Evolutionary conservation across 345 rosid genomes (phyloP), one percentile per base, ranked within the genome.

Genomic region (Bruguiera gymnorhiza): DNA sequence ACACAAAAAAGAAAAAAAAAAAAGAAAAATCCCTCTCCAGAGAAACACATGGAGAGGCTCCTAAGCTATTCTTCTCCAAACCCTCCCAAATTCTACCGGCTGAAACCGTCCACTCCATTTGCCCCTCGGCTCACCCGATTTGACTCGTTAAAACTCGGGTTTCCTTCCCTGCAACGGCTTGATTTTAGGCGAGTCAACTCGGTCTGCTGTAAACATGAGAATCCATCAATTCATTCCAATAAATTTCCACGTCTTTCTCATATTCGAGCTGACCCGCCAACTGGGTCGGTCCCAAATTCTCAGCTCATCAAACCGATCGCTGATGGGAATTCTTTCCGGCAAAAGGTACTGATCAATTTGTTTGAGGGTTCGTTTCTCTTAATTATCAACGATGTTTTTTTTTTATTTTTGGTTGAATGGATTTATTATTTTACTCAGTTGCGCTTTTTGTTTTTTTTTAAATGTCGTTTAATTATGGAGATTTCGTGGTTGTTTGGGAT

Each of bases 31-130:
- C 1, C 70, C 34, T 48, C 58, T 67, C 66, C 54, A 37, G 46
- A 54, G 3, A 60, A 29, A 69, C 88, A 85, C 18, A 94, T 94
- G 98, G 98, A 91, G 70, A 86, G 95, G 95, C 91, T 95, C 80
- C 87, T 95, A 0, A 86, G 83, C 79, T 83, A 89, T 29, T 86
- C 93, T 50, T 76, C 85, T n/a, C 70, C 92, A 2, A 71, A 81
- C 7, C 78, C 84, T 68, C 72, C 75, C 73, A 83, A 80, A 77
- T 30, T 73, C 60, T 65, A 63, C 27, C 18, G 50, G 5, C 73
- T 50, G 20, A 83, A 68, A 73, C 64, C 79, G 70, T 62, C 80
- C 56, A 71, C 75, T 46, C 80, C 83, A 34, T 76, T 73, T 31
- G 78, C 80, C 32, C 74, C 84, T 69, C 81, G 81, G 54, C 82